phyloP scores from a whole-genome alignment of 129 eudicot genomes.

The Rutidosis leptorrhynchoides region DNA sequence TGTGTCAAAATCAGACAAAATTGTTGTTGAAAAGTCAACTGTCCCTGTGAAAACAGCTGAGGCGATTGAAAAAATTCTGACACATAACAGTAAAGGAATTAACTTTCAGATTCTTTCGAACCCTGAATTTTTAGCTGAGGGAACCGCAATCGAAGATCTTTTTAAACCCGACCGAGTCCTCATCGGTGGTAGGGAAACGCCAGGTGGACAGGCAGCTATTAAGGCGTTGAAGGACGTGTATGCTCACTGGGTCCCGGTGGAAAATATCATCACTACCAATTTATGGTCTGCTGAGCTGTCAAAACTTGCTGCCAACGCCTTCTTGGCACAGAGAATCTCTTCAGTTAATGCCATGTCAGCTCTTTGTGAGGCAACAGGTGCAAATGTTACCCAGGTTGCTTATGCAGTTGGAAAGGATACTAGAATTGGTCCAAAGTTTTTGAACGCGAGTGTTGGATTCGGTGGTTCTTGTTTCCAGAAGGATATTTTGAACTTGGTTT shows the following conservation, averaged over 20 bases:
- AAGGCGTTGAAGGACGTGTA: conserved; percentile 70
- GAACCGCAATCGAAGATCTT: conserved; percentile 76
- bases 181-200: conserved; percentile 90
- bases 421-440: conserved; percentile 76
- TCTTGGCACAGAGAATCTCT: conserved; percentile 90
- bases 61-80: conserved; percentile 77
- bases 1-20: conserved; percentile 78
- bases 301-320: conserved; percentile 89
- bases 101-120: conserved; percentile 83
- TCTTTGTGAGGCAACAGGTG: conserved; percentile 89
- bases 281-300: conserved; percentile 94
- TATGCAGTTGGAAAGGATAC: conserved; percentile 83
- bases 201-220: conserved; percentile 79
- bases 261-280: conserved; percentile 67
- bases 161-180: conserved; percentile 80
- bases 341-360: conserved; percentile 94
- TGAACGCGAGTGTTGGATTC: conserved; percentile 82
- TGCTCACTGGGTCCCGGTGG: conserved; percentile 89
- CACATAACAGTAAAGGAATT: conserved; percentile 84
- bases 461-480: conserved; percentile 94
- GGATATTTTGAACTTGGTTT: conserved; percentile 76
- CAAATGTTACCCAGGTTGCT: conserved; percentile 69
- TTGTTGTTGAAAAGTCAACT: conserved; percentile 85
- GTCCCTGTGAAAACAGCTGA: conserved; percentile 90
- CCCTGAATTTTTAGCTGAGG: conserved; percentile 89